phyloP scores from a whole-genome alignment of 1,284 basidiomycete species.

The Malassezia japonica region DNA sequence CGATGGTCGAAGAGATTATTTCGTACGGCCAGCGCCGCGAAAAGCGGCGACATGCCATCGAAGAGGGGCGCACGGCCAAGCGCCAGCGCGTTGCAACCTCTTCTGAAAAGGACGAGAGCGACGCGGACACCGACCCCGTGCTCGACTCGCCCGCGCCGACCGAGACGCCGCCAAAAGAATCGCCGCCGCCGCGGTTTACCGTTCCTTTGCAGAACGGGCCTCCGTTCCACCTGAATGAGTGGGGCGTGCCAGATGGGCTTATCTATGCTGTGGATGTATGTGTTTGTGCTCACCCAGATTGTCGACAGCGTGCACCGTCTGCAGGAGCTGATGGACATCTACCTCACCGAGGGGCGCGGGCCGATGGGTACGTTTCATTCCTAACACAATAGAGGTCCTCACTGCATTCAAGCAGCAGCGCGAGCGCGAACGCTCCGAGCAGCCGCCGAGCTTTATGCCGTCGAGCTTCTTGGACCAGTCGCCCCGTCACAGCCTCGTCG shows the following conservation, averaged over 20 bases:
- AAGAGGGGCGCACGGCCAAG: neutral
- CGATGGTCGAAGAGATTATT: conserved; percentile 9
- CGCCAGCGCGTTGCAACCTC: too few species aligned
- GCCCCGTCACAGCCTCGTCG: too few species aligned
- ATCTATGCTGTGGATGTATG: neutral
- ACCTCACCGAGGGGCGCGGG: neutral
- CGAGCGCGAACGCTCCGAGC: too few species aligned
- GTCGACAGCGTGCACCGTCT: neutral
- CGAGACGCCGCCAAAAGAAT: neutral
- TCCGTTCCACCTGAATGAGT: neutral
- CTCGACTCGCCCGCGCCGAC: neutral
- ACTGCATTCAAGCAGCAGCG: too few species aligned
- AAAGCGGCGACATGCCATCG: neutral
- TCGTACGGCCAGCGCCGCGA: conserved; percentile 8
- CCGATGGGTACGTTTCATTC: neutral
- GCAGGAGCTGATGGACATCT: conserved; percentile 3
- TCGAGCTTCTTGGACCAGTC: too few species aligned
- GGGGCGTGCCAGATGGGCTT: neutral
- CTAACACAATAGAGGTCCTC: too few species aligned
- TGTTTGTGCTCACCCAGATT: neutral
- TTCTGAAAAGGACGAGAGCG: too few species aligned
- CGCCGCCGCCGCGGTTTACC: neutral
- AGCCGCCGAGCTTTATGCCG: too few species aligned
- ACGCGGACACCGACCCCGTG: neutral
- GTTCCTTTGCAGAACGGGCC: neutral